A percentile compares a stretch with the other conserved stretches of the same genome.
Evolutionary conservation across 129 eudicot genomes (phyloP).

Genomic region (sunflower (Helianthus annuus)): HanXRQr2.0-SUNRISE NC_035440.2:138179587-138180086

Average conservation of each 20-base stretch:
- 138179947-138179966: background rate
- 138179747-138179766: background rate
- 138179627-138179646: constrained; percentile 77
- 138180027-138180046: background rate
- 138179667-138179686: constrained; percentile 89
- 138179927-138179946: background rate
- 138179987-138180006: background rate
- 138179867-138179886: background rate
- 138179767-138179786: background rate
- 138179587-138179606: background rate
- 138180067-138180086: too few species aligned
- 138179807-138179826: background rate
- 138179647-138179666: constrained; percentile 99
- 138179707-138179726: background rate
- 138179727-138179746: constrained; percentile 5
- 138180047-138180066: too few species aligned
- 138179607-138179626: constrained; percentile 55
- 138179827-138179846: background rate
- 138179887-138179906: background rate
- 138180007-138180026: background rate
- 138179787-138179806: background rate
- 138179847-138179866: background rate
- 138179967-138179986: background rate
- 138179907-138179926: background rate
- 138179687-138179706: constrained; percentile 82